phyloP scores from a whole-genome alignment of 1,284 basidiomycete genomes.

The Macrocystidia cucumis region DNA sequence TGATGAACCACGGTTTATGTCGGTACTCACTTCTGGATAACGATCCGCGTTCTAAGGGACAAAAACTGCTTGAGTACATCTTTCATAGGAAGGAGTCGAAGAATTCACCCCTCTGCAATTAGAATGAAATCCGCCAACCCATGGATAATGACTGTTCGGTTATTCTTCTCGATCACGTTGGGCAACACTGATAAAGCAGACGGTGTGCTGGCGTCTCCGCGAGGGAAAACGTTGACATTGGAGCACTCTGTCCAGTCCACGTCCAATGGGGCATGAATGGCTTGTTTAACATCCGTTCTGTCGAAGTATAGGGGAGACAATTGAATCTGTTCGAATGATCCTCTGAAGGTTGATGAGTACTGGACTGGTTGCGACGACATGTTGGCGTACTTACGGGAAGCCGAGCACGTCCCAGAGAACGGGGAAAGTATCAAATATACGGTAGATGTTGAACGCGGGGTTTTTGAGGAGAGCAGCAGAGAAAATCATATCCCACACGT shows the following conservation, averaged over 20 bases:
- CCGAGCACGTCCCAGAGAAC: conserved; percentile 72
- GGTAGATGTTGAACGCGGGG: conserved; percentile 72
- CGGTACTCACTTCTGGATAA: conserved; percentile 55
- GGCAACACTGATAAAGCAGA: conserved; percentile 59
- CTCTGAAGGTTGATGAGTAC: conserved; percentile 28
- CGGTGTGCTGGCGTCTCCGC: conserved; percentile 52
- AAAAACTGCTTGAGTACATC: conserved; percentile 1
- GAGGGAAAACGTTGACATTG: conserved; percentile 50
- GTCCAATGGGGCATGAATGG: conserved; percentile 63
- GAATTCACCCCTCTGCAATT: conserved; percentile 60
- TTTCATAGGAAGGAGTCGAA: neutral
- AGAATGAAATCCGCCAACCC: conserved; percentile 66
- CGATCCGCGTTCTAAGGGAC: conserved; percentile 43
- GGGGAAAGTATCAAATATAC: conserved; percentile 57
- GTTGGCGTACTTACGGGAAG: conserved; percentile 46
- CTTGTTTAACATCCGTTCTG: conserved; percentile 59
- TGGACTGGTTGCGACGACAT: neutral
- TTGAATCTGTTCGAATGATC: conserved; percentile 46
- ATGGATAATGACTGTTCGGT: conserved; percentile 62
- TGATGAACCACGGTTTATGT: neutral
- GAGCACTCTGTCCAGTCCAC: conserved; percentile 62
- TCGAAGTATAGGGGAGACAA: conserved; percentile 58
- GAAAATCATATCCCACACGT: conserved; percentile 60
- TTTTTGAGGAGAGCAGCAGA: conserved; percentile 52
- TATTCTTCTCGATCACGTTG: conserved; percentile 69